A percentile compares a stretch with the other conserved stretches of the same genome.
These are phyloP conservation scores for Termitomyces sp. DNA, from an alignment of 768 basidiomycete species.

Conservation along the genomic window DNA sequence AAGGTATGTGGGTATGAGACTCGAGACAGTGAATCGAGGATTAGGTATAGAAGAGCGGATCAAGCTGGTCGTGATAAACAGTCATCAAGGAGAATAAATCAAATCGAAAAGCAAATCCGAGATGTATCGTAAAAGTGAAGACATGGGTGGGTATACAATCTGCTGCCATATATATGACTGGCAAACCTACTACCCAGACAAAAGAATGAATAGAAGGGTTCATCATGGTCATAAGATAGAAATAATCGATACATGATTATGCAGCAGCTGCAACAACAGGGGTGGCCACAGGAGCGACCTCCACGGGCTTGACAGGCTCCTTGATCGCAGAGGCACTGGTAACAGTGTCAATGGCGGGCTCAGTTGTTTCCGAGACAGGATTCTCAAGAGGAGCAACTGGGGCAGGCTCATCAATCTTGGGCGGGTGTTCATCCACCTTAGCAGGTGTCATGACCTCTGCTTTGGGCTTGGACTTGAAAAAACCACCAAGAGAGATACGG, in stretches of 20 bases:
- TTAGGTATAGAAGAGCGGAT: constrained; percentile 60
- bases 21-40: constrained; percentile 56
- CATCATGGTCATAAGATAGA: constrained; percentile 37
- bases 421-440: constrained; percentile 87
- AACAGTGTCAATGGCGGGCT: constrained; percentile 25
- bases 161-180: neutral
- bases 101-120: constrained; percentile 58
- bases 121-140: constrained; percentile 38
- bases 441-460: constrained; percentile 58
- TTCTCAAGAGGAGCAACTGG: constrained; percentile 83
- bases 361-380: constrained; percentile 48
- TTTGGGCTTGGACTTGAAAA: constrained; percentile 77
- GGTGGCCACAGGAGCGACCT: constrained; percentile 45
- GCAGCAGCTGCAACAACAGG: constrained; percentile 77
- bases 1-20: constrained; percentile 54
- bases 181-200: constrained; percentile 19
- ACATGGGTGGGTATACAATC: constrained; percentile 17
- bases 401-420: constrained; percentile 78
- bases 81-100: constrained; percentile 41
- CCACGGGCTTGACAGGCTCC: constrained; percentile 29
- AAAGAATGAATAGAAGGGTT: constrained; percentile 22
- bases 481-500: constrained; percentile 78
- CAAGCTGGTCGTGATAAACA: constrained; percentile 55
- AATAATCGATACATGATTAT: constrained; percentile 36
- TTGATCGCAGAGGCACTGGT: constrained; percentile 15